Conservation (phyloP, 805 yeast genomes). For the Candida methanosorbosa region DNA sequence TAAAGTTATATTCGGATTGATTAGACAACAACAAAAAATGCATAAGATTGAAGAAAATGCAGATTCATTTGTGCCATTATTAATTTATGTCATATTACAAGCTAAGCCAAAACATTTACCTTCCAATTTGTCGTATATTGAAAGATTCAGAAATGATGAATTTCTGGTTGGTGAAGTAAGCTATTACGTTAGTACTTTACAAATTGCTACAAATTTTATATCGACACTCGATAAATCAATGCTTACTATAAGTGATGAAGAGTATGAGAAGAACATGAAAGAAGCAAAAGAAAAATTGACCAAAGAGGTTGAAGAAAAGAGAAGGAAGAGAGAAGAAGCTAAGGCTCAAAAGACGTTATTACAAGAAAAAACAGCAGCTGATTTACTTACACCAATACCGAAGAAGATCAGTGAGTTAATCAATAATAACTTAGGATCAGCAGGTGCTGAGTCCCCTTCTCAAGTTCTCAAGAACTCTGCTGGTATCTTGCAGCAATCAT, state of each 20-base stretch:
- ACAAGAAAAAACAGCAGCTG: slow-evolving; percentile 4
- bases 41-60: slow-evolving; percentile 70
- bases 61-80: slow-evolving; percentile 84
- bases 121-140: slow-evolving; percentile 79
- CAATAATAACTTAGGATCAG: slow-evolving; percentile 6
- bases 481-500: slow-evolving; percentile 25
- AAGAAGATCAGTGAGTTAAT: slow-evolving; percentile 16
- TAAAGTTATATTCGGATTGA: slow-evolving; percentile 82
- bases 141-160: slow-evolving; percentile 68
- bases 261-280: slow-evolving; percentile 43
- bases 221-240: slow-evolving; percentile 48
- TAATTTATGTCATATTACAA: slow-evolving; percentile 70
- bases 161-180: slow-evolving; percentile 83
- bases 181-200: slow-evolving; percentile 83
- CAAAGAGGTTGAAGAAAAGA: slow-evolving; percentile 17
- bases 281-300: slow-evolving; percentile 30
- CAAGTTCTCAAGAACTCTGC: slow-evolving; percentile 28
- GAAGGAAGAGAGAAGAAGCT: slow-evolving; percentile 4
- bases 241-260: slow-evolving; percentile 54
- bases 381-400: slow-evolving; percentile 17
- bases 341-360: slow-evolving; percentile 4
- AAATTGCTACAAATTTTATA: slow-evolving; percentile 80
- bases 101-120: slow-evolving; percentile 57
- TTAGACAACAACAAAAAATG: slow-evolving; percentile 43
- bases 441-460: slow-evolving; percentile 22